phyloP scores from a whole-genome alignment of 352 stramenopile genomes.

The Thraustochytrium sp. region DNA sequence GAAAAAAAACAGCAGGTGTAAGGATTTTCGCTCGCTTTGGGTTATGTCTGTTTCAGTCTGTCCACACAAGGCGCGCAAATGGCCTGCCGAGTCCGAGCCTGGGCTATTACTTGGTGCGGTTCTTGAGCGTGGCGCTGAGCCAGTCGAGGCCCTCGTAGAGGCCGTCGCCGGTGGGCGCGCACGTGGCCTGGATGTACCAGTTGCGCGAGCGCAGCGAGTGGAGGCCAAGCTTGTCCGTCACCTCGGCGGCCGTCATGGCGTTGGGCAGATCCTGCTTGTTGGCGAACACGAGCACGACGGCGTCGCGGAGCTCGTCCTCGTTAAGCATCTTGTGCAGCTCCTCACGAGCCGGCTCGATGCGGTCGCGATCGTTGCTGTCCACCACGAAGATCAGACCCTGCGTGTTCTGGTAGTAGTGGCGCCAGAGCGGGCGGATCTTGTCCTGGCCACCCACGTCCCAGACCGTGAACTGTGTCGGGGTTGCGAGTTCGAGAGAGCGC shows the following conservation, averaged over 20 bases:
- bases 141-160: conserved; percentile 99
- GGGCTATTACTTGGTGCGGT: conserved; percentile 27
- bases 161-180: conserved; percentile 94
- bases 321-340: conserved; percentile 97
- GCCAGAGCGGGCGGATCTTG: conserved; percentile 94
- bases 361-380: conserved; percentile 96
- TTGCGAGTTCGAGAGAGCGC: no score
- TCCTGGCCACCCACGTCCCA: conserved; percentile 97
- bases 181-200: conserved; percentile 99
- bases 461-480: conserved; percentile 47
- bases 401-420: conserved; percentile 99
- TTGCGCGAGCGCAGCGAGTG: conserved; percentile 91
- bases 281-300: conserved; percentile 93
- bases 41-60: neutral
- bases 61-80: neutral
- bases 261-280: conserved; percentile 99
- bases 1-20: neutral
- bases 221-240: conserved; percentile 97
- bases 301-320: conserved; percentile 94
- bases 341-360: conserved; percentile 90
- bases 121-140: conserved; percentile 73
- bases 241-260: conserved; percentile 93
- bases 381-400: conserved; percentile 99
- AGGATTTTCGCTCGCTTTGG: neutral
- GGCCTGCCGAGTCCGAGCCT: neutral